Base-by-base conservation (phyloP, 768 basidiomycete genomes). In the Coprinopsis strossmayeri region DNA sequence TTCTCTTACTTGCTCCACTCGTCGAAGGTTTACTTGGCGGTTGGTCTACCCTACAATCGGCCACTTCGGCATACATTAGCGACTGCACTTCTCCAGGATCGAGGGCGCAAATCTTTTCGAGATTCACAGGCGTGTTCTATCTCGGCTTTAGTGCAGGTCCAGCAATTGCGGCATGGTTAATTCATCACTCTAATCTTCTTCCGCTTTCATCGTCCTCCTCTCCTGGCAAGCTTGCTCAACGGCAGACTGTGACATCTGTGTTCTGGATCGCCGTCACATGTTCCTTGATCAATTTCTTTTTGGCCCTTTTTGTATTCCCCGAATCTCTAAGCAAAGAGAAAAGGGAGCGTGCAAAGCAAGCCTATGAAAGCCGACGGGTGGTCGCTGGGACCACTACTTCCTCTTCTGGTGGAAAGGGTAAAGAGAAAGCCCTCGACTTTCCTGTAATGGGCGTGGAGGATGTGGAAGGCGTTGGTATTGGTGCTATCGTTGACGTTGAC, bases 1-100 rank as follows among this genome's bases (percentile, higher is more conserved):
- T 93, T 21, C 73, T 96, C 17, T 66, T 95, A 23, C 53, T 94
- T 42, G 86, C 91, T 1, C 89, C 94, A 0, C 62, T 86, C 30
- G 68, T 91, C 17, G 93, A 96, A 60, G 93, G 93, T 15, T 65
- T 84, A 13, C 71, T 91, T 2, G 92, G 92, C 12, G 90, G 92
- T 23, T 87, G 84, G 78, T 79, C 84, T 5, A 83, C 90, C 0
- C 66, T 93, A 7, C 79, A 82, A 47, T 79, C 84, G 2, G 82
- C 84, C 0, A 81, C 81, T n/a, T 79, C 84, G 12, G 87, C 92
- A 2, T 91, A 91, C 57, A 70, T 91, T 45, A 83, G 84, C 28
- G 90, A 92, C 57, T 90, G 87, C 59, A 91, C 90, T 2, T 85
- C 85, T n/a, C 72, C 79, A 37, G 89, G 88, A 35, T 90, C 89